A percentile compares a stretch with the other conserved stretches of the same genome.
Conservation (phyloP, 78 protist genomes). For the Dictyostelium capitatum region DNA sequence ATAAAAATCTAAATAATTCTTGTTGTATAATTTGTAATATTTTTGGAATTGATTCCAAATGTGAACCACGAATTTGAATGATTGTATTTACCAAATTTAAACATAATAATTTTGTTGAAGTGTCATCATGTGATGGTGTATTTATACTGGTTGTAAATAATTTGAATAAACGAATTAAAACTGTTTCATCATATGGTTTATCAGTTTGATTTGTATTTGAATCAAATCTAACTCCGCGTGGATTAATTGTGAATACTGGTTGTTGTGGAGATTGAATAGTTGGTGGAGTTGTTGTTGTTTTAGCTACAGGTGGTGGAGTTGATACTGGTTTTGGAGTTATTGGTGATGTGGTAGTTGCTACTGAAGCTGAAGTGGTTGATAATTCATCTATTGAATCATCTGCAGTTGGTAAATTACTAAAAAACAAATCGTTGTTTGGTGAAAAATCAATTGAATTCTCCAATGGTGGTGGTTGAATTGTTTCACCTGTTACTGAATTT, state of each 20-base stretch:
- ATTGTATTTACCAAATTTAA: slow-evolving; percentile 43
- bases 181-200: slow-evolving; percentile 65
- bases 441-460: slow-evolving; percentile 34
- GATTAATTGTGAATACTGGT: slow-evolving; percentile 1
- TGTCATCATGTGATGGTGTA: slow-evolving; percentile 15
- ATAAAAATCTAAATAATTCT: slow-evolving; percentile 56
- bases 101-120: slow-evolving; percentile 16
- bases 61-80: slow-evolving; percentile 47
- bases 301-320: not conserved
- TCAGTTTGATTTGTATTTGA: slow-evolving; percentile 8
- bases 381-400: not conserved
- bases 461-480: not conserved
- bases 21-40: slow-evolving; percentile 38
- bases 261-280: not conserved
- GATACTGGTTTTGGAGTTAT: not conserved
- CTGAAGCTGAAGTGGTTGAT: not conserved
- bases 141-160: slow-evolving; percentile 14
- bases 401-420: slow-evolving; percentile 53
- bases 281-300: slow-evolving; percentile 7
- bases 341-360: not conserved
- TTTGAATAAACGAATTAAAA: slow-evolving; percentile 18
- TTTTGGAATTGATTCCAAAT: slow-evolving; percentile 18
- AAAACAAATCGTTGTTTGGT: slow-evolving; percentile 69
- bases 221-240: slow-evolving; percentile 35
- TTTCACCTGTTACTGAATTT: not conserved